Base-by-base conservation (phyloP, 2,329 filamentous ascomycete genomes). In the Ilyonectria sp. region DNA sequence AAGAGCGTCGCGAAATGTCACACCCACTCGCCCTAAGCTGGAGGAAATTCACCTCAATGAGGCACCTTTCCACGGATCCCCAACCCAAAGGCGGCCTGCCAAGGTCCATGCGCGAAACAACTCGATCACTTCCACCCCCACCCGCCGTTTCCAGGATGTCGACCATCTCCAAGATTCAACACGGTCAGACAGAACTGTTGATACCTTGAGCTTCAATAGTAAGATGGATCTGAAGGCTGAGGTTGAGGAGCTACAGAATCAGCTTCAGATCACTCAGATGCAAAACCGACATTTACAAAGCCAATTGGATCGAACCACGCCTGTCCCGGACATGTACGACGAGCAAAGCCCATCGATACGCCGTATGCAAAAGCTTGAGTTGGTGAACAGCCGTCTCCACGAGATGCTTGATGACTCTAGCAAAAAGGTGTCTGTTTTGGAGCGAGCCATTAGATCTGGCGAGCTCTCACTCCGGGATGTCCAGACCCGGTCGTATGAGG, bases 391-490 rank as follows among this genome's bases (percentile, higher is more conserved):
- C 79, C 91, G 94, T 63, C 87, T 98, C 15, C 95, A 98, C 76
- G 94, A 97, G 70, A 94, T 97, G 89, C 91, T 98, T 6, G 95
- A 98, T 79, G 94, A 98, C 79, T 98, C 95, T 3, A 87, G 92
- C 19, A 95, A 94, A 85, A 98, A 98, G 82, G 92, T 98, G 2
- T 97, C 95, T 7, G 89, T 92, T 1, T 83, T 98, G 23, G 96
- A 98, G 81, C 93, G 93, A 78, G 94, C 91, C 67, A 92, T 98
- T 64, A 93, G 92, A 65, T 93, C 92, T 40, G 96, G 95, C 13
- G 93, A 98, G 79, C 85, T 98, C 6, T 96, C 94, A 0, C 86
- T 98, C 49, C 93, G 94, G 55, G 95, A 98, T 79, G 90, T 98
- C 52, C 95, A 98, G 80, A 93, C 95, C 2, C 95, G 93, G 79